Evolutionary conservation across 2,329 filamentous ascomycete species (phyloP).

Genomic region (Lecanicillium sp.): DNA sequence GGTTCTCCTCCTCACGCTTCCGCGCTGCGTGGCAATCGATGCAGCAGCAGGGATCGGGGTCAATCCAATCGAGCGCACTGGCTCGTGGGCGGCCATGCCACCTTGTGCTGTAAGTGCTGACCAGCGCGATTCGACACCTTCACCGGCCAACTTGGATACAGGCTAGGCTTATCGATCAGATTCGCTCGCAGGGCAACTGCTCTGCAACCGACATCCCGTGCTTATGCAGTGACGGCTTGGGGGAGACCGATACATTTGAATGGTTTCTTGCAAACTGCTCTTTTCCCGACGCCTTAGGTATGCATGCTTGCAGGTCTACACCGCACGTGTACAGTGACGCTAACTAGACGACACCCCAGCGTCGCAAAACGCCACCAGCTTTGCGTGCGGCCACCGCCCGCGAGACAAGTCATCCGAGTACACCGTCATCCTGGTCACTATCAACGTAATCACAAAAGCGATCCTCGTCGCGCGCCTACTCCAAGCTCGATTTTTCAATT

Average conservation of each 20-base stretch:
- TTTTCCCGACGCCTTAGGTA: neutral
- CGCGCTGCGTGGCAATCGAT: neutral
- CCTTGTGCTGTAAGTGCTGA: neutral
- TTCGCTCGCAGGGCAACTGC: neutral
- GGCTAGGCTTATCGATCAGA: neutral
- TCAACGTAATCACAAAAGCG: neutral
- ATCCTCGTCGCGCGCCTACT: neutral
- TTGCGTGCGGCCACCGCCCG: neutral
- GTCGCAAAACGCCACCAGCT: neutral
- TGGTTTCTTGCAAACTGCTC: neutral
- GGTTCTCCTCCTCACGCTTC: neutral
- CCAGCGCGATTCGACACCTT: neutral
- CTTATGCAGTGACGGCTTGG: neutral
- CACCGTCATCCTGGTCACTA: neutral
- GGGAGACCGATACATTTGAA: neutral
- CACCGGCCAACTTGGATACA: neutral
- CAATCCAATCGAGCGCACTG: neutral
- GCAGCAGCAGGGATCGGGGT: neutral
- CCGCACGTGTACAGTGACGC: neutral
- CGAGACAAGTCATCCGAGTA: neutral
- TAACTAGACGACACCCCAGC: neutral
- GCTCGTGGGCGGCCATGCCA: neutral
- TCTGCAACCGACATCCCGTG: neutral
- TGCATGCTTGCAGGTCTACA: neutral
- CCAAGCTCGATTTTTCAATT: neutral